phyloP scores from a whole-genome alignment of 1,139 yeast species.

The Geotrichum reessii region DNA sequence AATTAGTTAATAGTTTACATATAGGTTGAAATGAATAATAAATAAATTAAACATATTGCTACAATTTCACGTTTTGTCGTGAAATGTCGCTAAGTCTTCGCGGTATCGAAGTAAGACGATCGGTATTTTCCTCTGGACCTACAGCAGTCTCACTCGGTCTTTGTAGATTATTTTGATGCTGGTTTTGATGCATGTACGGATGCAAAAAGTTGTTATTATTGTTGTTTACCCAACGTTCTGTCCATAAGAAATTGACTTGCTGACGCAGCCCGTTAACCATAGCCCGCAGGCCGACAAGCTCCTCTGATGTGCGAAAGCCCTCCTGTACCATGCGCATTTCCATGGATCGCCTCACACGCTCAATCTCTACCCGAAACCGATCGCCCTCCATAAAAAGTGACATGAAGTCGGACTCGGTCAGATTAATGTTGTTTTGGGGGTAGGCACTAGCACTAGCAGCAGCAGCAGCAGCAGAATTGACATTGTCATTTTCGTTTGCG shows the following conservation, averaged over 20 bases:
- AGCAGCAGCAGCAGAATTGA: background rate
- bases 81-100: conserved; percentile 18
- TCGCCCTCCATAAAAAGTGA: conserved; percentile 37
- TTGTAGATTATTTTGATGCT: background rate
- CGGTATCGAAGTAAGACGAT: background rate
- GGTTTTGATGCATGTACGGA: background rate
- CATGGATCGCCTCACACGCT: conserved; percentile 30
- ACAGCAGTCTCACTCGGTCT: background rate
- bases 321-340: conserved; percentile 37
- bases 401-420: conserved; percentile 29
- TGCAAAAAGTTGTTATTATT: conserved; percentile 3
- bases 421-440: conserved; percentile 7
- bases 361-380: conserved; percentile 35
- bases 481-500: background rate
- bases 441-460: background rate
- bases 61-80: conserved; percentile 20
- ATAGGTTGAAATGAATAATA: background rate
- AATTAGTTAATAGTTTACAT: background rate
- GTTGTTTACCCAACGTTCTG: conserved; percentile 27
- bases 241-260: conserved; percentile 34
- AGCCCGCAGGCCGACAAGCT: conserved; percentile 33
- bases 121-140: background rate
- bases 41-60: background rate
- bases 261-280: conserved; percentile 35
- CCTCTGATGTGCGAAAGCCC: conserved; percentile 34